Evolutionary conservation across 176 grass and related monocot genomes (phyloP).

Genomic region (Aegilops umbellulata): DNA sequence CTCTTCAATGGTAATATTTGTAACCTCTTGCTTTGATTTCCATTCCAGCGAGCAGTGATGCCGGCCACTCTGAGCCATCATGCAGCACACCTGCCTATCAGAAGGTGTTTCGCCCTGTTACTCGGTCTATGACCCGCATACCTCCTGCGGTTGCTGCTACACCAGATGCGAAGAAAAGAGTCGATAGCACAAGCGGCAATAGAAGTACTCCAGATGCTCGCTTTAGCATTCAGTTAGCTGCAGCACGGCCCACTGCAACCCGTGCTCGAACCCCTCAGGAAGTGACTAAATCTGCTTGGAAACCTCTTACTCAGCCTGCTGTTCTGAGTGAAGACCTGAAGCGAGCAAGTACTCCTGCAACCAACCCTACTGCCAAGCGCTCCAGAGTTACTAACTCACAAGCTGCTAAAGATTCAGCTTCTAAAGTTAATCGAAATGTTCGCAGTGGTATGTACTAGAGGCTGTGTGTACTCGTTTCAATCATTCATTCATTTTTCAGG

Average conservation of each 20-base stretch:
- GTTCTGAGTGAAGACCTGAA: slow-evolving; percentile 28
- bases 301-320: slow-evolving; percentile 42
- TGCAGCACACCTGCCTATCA: slow-evolving; percentile 28
- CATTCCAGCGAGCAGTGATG: slow-evolving; percentile 41
- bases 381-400: slow-evolving; percentile 42
- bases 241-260: slow-evolving; percentile 16
- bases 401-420: slow-evolving; percentile 34
- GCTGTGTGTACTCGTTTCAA: slow-evolving; percentile 2
- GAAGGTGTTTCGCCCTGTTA: slow-evolving; percentile 39
- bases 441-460: slow-evolving; percentile 23
- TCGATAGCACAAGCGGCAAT: slow-evolving; percentile 11
- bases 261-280: slow-evolving; percentile 34
- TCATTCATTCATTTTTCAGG: too few species aligned
- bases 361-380: slow-evolving; percentile 45
- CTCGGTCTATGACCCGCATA: slow-evolving; percentile 48
- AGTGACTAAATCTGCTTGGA: slow-evolving; percentile 44
- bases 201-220: slow-evolving; percentile 27
- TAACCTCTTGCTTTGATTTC: slow-evolving; percentile 4
- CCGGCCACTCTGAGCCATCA: slow-evolving; percentile 30
- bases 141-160: slow-evolving; percentile 9
- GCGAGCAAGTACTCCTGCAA: slow-evolving; percentile 34
- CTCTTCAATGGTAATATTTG: slow-evolving; percentile 9
- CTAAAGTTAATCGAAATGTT: slow-evolving; percentile 13
- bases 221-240: slow-evolving; percentile 37
- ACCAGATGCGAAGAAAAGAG: slow-evolving; percentile 30